phyloP scores from a whole-genome alignment of 2,329 filamentous ascomycete genomes.

The Stenocarpella maydis region DNA sequence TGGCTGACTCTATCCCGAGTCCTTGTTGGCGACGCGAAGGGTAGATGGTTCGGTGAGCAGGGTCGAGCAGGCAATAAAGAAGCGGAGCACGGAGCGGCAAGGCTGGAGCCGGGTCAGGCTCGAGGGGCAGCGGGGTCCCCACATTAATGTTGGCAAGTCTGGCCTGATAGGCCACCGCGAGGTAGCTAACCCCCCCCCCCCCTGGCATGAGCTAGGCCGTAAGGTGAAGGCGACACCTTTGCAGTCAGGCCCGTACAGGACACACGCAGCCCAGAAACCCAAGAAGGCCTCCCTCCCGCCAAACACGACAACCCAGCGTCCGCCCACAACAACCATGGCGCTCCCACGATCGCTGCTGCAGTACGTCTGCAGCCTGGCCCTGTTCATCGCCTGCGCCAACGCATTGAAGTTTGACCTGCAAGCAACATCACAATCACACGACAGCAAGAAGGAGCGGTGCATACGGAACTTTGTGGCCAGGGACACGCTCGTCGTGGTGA shows the following conservation, averaged over 20 bases:
- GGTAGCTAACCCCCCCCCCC: conserved; percentile 29
- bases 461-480: conserved; percentile 94
- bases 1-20: conserved; percentile 10
- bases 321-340: conserved; percentile 53
- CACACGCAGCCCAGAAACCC: conserved; percentile 15
- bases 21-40: conserved; percentile 22
- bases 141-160: neutral
- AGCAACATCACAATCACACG: conserved; percentile 66
- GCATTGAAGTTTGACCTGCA: conserved; percentile 95
- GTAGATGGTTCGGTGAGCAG: neutral
- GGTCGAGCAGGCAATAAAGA: conserved; percentile 26
- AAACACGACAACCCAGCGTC: neutral
- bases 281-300: conserved; percentile 18
- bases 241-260: neutral
- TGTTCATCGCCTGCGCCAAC: conserved; percentile 61
- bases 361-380: conserved; percentile 64
- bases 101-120: conserved; percentile 31
- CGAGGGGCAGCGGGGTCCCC: neutral
- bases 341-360: conserved; percentile 61
- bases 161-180: neutral
- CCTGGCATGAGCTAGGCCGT: conserved; percentile 28
- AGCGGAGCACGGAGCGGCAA: conserved; percentile 21
- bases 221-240: conserved; percentile 35
- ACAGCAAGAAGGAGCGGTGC: conserved; percentile 80
- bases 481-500: conserved; percentile 95